Base-by-base conservation (phyloP, 345 rosid species). In the Ceriops decandra region DNA sequence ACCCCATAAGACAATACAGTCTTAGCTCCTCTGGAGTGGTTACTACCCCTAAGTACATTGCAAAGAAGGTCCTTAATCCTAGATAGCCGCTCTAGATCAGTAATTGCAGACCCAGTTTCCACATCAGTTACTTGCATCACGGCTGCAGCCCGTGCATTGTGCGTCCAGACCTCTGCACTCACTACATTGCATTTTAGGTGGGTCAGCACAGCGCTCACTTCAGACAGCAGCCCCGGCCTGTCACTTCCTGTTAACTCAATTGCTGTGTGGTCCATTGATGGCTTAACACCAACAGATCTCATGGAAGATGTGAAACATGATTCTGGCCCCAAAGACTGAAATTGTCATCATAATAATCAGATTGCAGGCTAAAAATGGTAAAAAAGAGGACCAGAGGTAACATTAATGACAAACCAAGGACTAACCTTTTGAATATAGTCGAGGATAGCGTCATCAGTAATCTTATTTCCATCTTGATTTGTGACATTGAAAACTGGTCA, bases 111-210 rank as follows among this genome's bases (percentile, higher is more conserved):
- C 19, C 88, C 90, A 0, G 95, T 89, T 64, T 79, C 86, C 77
- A 76, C 82, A 62, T 95, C 97, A 0, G 90, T 86, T 63, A 95
- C 96, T 58, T 87, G 86, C 90, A 95, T 84, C 70, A 95, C 95
- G 8, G 96, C 95, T 11, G 99, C 97, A 53, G 90, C 99, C 61
- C 96, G 78, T 2, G 83, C 86, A 66, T 95, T 91, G 62, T 95
- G 99, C 31, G 99, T 95, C 99, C 99, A 95, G 9, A 90, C 86
- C 79, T 88, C 99, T 9, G 96, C 99, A 68, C 68, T 86, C 64
- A 88, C 78, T 26, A 95, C 89, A 63, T 77, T 88, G 90, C 97
- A 95, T 74, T 88, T 85, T 47, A 88, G 88, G 77, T 95, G 86
- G 52, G 86, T 79, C 60, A 95, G 86, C 36, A 90, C 93, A 47